Conservation (phyloP, 129 eudicot species). For the Flaveria robusta region DNA sequence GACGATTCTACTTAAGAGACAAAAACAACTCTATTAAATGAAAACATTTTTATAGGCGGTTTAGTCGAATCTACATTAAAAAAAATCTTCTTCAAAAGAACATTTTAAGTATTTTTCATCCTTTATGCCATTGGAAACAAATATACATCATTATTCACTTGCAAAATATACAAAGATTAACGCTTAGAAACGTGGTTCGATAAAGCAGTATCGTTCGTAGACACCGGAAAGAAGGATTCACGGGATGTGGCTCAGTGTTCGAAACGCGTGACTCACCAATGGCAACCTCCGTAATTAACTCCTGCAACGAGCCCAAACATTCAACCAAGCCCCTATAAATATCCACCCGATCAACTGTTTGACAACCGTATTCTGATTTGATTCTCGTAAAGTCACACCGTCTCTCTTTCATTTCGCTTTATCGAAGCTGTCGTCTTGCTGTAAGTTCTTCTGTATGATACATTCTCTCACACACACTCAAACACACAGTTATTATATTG, state of each 20-base stretch:
- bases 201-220: not conserved
- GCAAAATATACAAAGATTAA: not conserved
- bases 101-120: too few relatives aligned
- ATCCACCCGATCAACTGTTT: not conserved
- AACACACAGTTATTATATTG: not conserved
- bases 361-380: not conserved
- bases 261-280: conserved; percentile 5
- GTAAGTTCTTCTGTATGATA: not conserved
- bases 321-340: not conserved
- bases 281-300: not conserved
- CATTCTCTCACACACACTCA: not conserved
- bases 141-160: not conserved
- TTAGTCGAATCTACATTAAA: too few relatives aligned
- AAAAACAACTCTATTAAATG: too few relatives aligned
- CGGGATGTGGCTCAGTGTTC: not conserved
- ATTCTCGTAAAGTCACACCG: not conserved
- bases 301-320: not conserved
- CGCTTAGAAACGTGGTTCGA: conserved; percentile 12
- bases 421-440: conserved; percentile 18
- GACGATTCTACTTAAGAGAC: too few relatives aligned
- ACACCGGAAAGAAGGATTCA: not conserved
- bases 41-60: too few relatives aligned
- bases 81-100: too few relatives aligned
- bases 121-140: too few relatives aligned
- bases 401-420: not conserved